Evolutionary conservation across 805 yeast species (phyloP).

Genomic region (Saccharomyces paradoxus): DNA sequence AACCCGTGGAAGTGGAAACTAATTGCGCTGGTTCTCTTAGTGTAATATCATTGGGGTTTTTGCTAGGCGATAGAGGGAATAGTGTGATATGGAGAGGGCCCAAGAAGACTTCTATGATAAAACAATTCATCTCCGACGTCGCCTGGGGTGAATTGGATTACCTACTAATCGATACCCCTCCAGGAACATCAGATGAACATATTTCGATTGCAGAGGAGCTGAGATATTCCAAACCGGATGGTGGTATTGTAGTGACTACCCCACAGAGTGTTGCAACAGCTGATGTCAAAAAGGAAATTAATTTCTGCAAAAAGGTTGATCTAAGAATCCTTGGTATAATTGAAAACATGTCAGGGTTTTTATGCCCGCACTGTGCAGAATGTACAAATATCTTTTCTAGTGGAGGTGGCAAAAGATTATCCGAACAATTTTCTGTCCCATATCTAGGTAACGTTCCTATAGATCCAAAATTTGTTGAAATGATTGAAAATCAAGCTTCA

Average conservation of each 20-base stretch:
- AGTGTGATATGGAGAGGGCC: constrained; percentile 99
- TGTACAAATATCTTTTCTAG: constrained; percentile 85
- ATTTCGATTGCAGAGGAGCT: constrained; percentile 93
- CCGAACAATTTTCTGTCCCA: constrained; percentile 52
- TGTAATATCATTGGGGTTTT: constrained; percentile 83
- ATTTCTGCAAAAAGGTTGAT: constrained; percentile 81
- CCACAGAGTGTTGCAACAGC: constrained; percentile 92
- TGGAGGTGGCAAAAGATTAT: constrained; percentile 80
- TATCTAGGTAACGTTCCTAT: constrained; percentile 87
- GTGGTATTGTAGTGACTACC: constrained; percentile 91
- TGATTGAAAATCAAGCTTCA: constrained; percentile 56
- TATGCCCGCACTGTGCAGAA: constrained; percentile 89
- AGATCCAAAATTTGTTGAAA: constrained; percentile 82
- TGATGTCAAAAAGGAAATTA: constrained; percentile 90
- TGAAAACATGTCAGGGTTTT: constrained; percentile 95
- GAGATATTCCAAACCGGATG: constrained; percentile 64
- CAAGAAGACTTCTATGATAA: constrained; percentile 93
- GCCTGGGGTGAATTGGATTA: constrained; percentile 78
- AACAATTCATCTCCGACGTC: constrained; percentile 86
- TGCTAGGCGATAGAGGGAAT: constrained; percentile 74
- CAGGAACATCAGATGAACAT: constrained; percentile 98
- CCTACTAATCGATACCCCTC: constrained; percentile 90
- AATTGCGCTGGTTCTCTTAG: constrained; percentile 38
- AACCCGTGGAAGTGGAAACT: constrained; percentile 55
- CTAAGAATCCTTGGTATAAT: constrained; percentile 75